A percentile compares a stretch with the other conserved stretches of the same genome.
Conservation (phyloP, 129 eudicot species). For the Sambucus nigra region DNA sequence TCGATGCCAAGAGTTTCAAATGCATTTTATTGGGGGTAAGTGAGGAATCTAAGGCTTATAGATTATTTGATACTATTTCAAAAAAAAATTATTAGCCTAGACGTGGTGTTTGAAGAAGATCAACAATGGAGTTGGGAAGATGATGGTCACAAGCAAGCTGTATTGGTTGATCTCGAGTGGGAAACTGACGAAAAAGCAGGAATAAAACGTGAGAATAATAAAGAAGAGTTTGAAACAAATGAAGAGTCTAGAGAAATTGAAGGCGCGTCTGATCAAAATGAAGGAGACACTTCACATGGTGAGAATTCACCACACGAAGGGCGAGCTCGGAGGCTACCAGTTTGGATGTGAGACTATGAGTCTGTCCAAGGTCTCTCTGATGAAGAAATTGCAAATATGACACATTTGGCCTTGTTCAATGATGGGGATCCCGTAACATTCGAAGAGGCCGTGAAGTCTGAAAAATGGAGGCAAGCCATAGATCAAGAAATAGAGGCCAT, state of each 20-base stretch:
- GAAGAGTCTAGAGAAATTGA: neutral
- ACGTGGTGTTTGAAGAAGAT: slow-evolving; percentile 3
- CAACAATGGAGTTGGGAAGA: slow-evolving; percentile 1
- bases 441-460: neutral
- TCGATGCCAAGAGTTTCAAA: neutral
- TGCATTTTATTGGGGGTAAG: neutral
- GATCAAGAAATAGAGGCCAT: neutral
- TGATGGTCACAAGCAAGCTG: neutral
- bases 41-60: slow-evolving; percentile 1
- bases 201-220: neutral
- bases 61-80: neutral
- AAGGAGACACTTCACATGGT: too few species aligned
- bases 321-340: neutral
- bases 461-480: slow-evolving; percentile 1
- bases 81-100: neutral
- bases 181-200: neutral
- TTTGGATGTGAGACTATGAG: neutral
- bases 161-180: neutral
- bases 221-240: neutral
- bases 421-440: neutral
- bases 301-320: neutral
- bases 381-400: neutral
- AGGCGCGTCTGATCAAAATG: neutral
- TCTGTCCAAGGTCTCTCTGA: neutral
- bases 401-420: neutral